phyloP scores from a whole-genome alignment of 169 alveolate species.

The Plasmodium cynomolgi region DNA sequence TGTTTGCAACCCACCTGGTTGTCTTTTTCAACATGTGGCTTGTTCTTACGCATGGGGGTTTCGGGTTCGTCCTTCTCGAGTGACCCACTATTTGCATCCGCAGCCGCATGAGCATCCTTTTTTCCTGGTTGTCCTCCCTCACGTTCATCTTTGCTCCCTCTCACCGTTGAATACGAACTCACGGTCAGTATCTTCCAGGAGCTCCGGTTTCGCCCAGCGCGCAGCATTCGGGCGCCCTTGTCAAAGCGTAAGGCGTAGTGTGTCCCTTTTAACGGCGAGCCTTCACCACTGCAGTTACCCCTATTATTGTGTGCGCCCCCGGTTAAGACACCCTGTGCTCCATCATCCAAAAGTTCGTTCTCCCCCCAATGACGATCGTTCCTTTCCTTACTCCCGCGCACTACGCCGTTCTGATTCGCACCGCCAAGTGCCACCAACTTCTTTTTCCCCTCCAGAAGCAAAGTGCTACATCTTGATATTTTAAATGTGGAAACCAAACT shows the following conservation, averaged over 20 bases:
- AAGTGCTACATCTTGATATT: not conserved
- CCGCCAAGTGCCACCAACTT: not conserved
- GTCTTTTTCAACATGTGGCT: not conserved
- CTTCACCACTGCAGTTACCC: not conserved
- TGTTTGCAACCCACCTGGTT: not conserved
- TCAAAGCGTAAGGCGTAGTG: not conserved
- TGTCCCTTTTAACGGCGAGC: not conserved
- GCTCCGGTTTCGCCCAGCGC: not conserved
- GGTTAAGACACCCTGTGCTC: not conserved
- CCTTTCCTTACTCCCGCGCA: conserved; percentile 2
- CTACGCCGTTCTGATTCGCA: not conserved
- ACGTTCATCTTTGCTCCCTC: not conserved
- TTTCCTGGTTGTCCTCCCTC: not conserved
- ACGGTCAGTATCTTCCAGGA: not conserved
- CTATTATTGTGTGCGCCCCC: not conserved
- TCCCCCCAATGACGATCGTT: not conserved
- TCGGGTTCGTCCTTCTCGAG: not conserved
- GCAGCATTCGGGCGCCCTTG: not conserved
- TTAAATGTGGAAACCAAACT: conserved; percentile 17
- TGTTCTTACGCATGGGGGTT: not conserved
- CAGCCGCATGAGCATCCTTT: not conserved
- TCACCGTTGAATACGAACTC: conserved; percentile 4
- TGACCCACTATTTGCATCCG: not conserved
- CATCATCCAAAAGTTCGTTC: not conserved
- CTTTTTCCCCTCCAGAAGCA: not conserved